Evolutionary conservation across 2,329 filamentous ascomycete genomes (phyloP), one percentile per base, ranked within the genome.

Genomic region (Orbilia oligospora): DNA sequence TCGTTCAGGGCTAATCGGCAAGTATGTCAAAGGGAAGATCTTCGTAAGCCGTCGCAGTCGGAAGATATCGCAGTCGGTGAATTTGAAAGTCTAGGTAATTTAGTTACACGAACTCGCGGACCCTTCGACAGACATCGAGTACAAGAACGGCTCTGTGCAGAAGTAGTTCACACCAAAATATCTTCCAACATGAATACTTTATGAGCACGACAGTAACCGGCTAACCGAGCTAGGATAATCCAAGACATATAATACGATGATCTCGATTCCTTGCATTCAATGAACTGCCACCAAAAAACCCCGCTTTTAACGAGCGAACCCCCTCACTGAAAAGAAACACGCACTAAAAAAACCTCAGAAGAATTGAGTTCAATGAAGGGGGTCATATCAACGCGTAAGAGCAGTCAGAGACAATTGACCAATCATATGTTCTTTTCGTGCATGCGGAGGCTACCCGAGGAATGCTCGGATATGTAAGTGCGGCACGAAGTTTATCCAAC

Each of bases 401-500:
- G 18, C 18, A 56, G 5, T 22, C 30, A 9, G 2, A 6, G 5
- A 1, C 5, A 38, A 38, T 38, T 58, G 30, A 9, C 30, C 30
- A 38, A 58, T 38, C 30, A 22, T 38, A 14, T 41, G 3, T 16
- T 16, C 3, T 14, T 16, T 41, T 41, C 8, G 33, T 36, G 8
- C 33, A 36, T 36, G 33, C 33, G 33, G 33, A 36, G 10, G 33
- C 33, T 36, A 58, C 53, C 53, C 53, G 30, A 58, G 53, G 53
- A 58, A 67, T 53, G 49, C 27, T 24, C 46, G 64, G 33, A 55
- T 38, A 67, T 67, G 64, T 48, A 41, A 18, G 46, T 27, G 46
- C 64, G 64, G 64, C 48, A 67, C 64, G 64, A 67, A 67, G 64
- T 67, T 67, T 67, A 51, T 67, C 24, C 16, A 56, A 36, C 27